Conservation (phyloP, 2,329 filamentous ascomycete species). For the Aspergillus caelatus region DNA sequence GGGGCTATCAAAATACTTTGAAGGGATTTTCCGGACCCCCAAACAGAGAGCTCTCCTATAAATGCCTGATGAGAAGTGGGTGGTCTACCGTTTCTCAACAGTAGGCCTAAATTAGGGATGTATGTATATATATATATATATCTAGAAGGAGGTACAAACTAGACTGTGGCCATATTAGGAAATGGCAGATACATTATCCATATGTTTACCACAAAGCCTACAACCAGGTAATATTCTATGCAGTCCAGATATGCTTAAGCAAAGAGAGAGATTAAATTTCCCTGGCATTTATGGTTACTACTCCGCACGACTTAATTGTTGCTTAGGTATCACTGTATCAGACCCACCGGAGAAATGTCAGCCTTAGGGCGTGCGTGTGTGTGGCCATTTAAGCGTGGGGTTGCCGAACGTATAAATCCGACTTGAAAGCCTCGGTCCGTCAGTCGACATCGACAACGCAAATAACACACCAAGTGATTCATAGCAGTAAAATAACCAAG, state of each 20-base stretch:
- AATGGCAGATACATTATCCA: too few species aligned
- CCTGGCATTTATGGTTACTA: too few species aligned
- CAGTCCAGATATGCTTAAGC: too few species aligned
- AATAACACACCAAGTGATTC: neutral
- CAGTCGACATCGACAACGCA: neutral
- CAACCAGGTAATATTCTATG: too few species aligned
- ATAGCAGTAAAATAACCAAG: neutral
- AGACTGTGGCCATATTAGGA: too few species aligned
- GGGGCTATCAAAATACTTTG: slow-evolving; percentile 25
- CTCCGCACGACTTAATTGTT: neutral
- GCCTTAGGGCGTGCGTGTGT: neutral
- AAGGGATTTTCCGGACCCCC: slow-evolving; percentile 19
- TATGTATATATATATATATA: too few species aligned
- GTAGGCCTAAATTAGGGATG: neutral
- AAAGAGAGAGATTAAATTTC: neutral
- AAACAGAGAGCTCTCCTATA: neutral
- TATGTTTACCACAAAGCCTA: too few species aligned
- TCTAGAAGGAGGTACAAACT: too few species aligned
- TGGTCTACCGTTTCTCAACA: neutral
- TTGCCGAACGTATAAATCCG: neutral
- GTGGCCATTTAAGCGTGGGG: neutral
- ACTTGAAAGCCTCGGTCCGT: neutral
- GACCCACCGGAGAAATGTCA: neutral
- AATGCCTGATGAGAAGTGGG: neutral
- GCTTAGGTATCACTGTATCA: too few species aligned